Conservation (phyloP, 495 filamentous ascomycete genomes). For the Lindgomyces ingoldianus region DNA sequence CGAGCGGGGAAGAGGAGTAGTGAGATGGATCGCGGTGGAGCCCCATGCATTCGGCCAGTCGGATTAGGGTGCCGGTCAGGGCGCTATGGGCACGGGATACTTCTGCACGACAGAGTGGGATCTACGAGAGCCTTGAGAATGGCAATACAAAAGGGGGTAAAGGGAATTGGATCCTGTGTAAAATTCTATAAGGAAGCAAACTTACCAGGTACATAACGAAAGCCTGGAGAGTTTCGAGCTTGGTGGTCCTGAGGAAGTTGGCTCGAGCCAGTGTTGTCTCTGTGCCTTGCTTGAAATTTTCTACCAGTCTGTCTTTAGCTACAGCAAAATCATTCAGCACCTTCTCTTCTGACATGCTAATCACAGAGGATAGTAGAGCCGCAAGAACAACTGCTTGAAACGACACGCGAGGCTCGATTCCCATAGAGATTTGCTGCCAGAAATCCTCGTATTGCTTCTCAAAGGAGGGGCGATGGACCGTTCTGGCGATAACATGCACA, state of each 20-base stretch:
- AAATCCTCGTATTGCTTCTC: slow-evolving; percentile 62
- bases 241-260: slow-evolving; percentile 68
- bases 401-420: slow-evolving; percentile 61
- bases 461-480: slow-evolving; percentile 65
- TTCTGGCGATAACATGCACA: slow-evolving; percentile 66
- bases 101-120: slow-evolving; percentile 68
- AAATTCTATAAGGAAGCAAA: too few relatives aligned
- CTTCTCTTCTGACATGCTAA: slow-evolving; percentile 61
- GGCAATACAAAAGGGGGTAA: background rate
- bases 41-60: slow-evolving; percentile 76
- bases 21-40: slow-evolving; percentile 66
- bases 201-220: slow-evolving; percentile 72
- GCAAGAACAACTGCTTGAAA: slow-evolving; percentile 67
- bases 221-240: slow-evolving; percentile 69
- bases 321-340: slow-evolving; percentile 54
- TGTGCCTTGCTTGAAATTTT: slow-evolving; percentile 62
- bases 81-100: slow-evolving; percentile 71
- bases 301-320: slow-evolving; percentile 54
- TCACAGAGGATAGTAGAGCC: slow-evolving; percentile 64
- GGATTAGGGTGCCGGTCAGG: slow-evolving; percentile 66
- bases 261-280: slow-evolving; percentile 66
- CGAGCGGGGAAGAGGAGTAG: slow-evolving; percentile 64
- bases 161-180: background rate
- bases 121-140: slow-evolving; percentile 45
- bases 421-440: slow-evolving; percentile 58